Base-by-base conservation (phyloP, 768 basidiomycete genomes). In the Amanita pseudoporphyria region DNA sequence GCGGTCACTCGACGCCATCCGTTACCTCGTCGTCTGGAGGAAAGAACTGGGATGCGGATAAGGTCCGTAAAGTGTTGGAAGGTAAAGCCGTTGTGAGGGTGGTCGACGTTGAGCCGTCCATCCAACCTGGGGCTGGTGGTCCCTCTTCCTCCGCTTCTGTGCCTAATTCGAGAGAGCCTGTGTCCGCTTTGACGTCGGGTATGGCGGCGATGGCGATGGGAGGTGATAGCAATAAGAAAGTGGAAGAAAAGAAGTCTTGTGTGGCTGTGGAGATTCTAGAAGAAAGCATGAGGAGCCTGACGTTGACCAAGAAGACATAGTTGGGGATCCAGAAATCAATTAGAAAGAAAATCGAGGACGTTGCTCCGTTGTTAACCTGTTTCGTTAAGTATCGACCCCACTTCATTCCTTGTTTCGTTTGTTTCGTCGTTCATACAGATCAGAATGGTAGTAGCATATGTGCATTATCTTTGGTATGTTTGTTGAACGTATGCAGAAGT, bases 71-170 rank as follows among this genome's bases (percentile, higher is more conserved):
- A 57, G 84, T 93, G 41, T 68, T 92, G 57, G 87, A 90, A 54
- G 90, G 90, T 42, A 84, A 78, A 57, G 89, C 89, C 2, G 85
- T 89, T 30, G 70, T 91, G 53, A 70, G 74, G 38, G 78, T 91
- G 46, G 87, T 92, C 57, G 87, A 90, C 62, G 71, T 91, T 52
- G 86, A 87, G 57, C 70, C 60, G 24, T 45, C 53, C 7, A 7
- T 28, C 26, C 26, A 28, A 28, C 26, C n/a, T n/a, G n/a, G n/a
- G n/a, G n/a, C n/a, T n/a, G n/a, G n/a, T n/a, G n/a, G n/a, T n/a
- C n/a, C n/a, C n/a, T n/a, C n/a, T n/a, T n/a, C n/a, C n/a, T n/a
- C n/a, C n/a, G n/a, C n/a, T n/a, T n/a, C n/a, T n/a, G n/a, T n/a
- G n/a, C n/a, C n/a, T n/a, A n/a, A n/a, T n/a, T n/a, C n/a, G n/a